Evolutionary conservation across 2,329 filamentous ascomycete genomes (phyloP), one percentile per base, ranked within the genome.

Genomic region (Colletotrichum zoysiae): DNA sequence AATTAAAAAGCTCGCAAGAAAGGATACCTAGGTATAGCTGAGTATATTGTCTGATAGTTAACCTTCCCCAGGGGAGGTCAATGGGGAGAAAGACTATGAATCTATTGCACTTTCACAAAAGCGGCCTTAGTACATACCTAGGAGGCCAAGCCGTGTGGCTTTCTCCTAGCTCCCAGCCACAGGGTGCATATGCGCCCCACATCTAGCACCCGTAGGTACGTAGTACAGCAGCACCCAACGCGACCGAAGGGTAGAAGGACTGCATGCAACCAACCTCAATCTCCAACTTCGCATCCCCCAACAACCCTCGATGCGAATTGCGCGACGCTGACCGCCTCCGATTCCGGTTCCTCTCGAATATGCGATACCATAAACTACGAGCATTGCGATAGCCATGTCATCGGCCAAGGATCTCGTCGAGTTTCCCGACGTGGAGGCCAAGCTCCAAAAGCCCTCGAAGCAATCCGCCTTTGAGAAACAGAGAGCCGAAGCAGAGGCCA

Each of bases 391-490:
- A 70, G 79, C 73, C 18, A 89, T 88, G 86, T 84, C 86, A 44
- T 82, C 83, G 73, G 82, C 81, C 73, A 86, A 86, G 75, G 84
- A 85, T 74, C 79, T 86, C 64, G 77, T 82, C 77, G 83, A 86
- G 71, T 95, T 95, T 77, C 91, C 93, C 18, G 89, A 94, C 77
- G 86, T 93, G 71, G 89, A 92, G 68, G 88, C 91, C 63, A 97
- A 97, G 82, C 90, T 96, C 62, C 89, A 92, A 67, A 93, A 93
- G 60, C 90, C 93, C 0, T 88, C 91, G 73, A 96, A 95, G 82
- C 93, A 96, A 79, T 97, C 94, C 26, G 87, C 92, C 35, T 97
- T 97, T 80, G 95, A 97, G 83, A 91, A 92, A 76, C 93, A 97
- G 80, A 94, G 93, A 81, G 93, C 93, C 71, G 94, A 97, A 80